Evolutionary conservation across 2,329 filamentous ascomycete genomes (phyloP).

Genomic region (Sporothrix phasma): DNA sequence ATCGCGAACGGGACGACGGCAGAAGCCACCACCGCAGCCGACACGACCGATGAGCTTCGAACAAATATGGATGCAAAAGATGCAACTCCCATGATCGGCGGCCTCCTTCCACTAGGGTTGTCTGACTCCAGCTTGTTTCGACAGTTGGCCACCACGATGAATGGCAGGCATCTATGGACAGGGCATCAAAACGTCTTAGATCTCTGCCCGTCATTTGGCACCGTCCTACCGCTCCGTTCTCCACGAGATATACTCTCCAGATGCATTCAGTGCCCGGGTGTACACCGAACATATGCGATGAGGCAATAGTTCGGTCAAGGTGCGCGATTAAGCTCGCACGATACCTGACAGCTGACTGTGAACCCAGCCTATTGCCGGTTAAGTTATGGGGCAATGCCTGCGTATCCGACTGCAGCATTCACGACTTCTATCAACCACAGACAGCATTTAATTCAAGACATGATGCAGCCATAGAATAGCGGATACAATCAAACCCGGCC

Average conservation of each 20-base stretch:
- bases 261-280: neutral
- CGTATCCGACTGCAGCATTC: neutral
- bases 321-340: neutral
- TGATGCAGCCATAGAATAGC: neutral
- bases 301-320: neutral
- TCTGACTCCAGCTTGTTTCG: no score
- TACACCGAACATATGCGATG: no score
- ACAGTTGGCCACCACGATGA: neutral
- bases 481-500: neutral
- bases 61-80: no score
- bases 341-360: neutral
- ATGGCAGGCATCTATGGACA: no score
- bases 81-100: no score
- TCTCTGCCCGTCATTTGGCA: neutral
- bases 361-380: neutral
- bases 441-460: neutral
- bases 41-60: conserved; percentile 6
- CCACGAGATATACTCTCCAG: neutral
- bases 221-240: neutral
- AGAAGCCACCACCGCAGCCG: conserved; percentile 11
- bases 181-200: no score
- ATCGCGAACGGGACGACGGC: conserved; percentile 13
- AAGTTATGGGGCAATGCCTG: neutral
- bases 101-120: no score
- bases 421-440: neutral